Base-by-base conservation (phyloP, 2,329 filamentous ascomycete species). In the Penicillium crustosum region DNA sequence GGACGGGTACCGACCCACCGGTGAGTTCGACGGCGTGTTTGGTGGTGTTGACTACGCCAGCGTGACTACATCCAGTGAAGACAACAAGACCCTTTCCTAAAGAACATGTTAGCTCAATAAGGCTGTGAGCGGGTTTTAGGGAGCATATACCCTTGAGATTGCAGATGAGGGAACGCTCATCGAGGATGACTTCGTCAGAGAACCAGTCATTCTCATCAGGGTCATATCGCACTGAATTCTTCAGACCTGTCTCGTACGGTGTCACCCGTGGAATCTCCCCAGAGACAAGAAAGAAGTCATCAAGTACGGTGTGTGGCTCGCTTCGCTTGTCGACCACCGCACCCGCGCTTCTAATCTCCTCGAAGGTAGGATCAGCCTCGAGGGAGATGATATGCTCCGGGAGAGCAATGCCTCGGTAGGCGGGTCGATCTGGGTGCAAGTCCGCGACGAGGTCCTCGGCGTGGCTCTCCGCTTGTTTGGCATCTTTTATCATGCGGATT, bases 1-100 rank as follows among this genome's bases (percentile, higher is more conserved):
- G 77, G 2, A 84, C 68, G 1, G 78, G 78, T 3, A 72, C 65
- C 1, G 69, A 64, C 4, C 68, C 67, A 1, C 69, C 72, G 1
- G 72, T 62, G 2, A 81, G 69, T 1, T 78, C 69, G 0, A 79
- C 41, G 0, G 81, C 81, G 63, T 83, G 77, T 41, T 73, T 76
- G 1, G 76, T 71, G 3, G 79, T 76, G 62, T 85, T 85, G 53
- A 84, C 78, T 8, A 84, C 78, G 0, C 82, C 82, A 0, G 82
- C 80, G 56, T 85, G 82, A 61, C 79, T 82, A 70, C 82, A 85
- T 12, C 82, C 82, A 0, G 82, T 83, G 64, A 85, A 82, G 21
- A 84, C 72, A 2, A 85, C 79, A 3, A 84, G 73, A 0, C 82
- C 82, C 59, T 79, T 81, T 13, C 71, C 80, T 81, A 52, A 3